Evolutionary conservation across 345 rosid genomes (phyloP), one percentile per base, ranked within the genome.

Genomic region (Geranium rotundifolium): DNA sequence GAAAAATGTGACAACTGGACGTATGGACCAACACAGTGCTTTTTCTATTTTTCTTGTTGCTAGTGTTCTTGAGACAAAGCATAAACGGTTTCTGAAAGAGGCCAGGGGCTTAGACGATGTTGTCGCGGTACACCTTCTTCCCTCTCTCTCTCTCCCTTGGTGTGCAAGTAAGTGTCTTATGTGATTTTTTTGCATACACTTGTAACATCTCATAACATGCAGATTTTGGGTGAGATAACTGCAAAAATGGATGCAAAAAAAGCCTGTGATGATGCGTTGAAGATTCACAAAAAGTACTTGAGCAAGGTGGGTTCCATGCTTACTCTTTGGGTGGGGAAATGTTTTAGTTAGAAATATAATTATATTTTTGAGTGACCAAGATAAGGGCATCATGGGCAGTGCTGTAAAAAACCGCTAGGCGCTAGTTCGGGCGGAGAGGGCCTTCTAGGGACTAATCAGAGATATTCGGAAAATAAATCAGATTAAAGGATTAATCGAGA

Each of bases 81-180:
- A 88, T 75, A 90, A 90, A 73, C 74, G 67, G 72, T 86, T 93
- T 71, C 67, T 93, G 56, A 84, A 80, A 69, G 98, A 92, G 76
- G 96, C 97, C 7, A 84, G 82, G 72, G 96, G 96, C 62, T 68
- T 88, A 29, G 97, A 93, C 70, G 99, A 93, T 74, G 83, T 93
- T 72, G 91, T 88, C 64, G 79, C 82, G 90, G 96, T 89, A 58
- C 29, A 23, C 27, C 27, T 23, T 23, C 27, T 23, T 23, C 27
- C 27, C 27, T 23, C 27, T 23, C 27, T 23, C 27, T 23, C 27
- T 23, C 27, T 23, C 27, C 27, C 27, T 23, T 23, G 27, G 27
- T 23, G 27, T 23, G 27, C 27, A 23, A 23, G 27, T 23, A 23
- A 23, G 27, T 23, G 27, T 23, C 27, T 23, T 23, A 23, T 23